Evolutionary conservation across 1,139 yeast species (phyloP), one percentile per base, ranked within the genome.

Genomic region (Taiozyma sp.): DNA sequence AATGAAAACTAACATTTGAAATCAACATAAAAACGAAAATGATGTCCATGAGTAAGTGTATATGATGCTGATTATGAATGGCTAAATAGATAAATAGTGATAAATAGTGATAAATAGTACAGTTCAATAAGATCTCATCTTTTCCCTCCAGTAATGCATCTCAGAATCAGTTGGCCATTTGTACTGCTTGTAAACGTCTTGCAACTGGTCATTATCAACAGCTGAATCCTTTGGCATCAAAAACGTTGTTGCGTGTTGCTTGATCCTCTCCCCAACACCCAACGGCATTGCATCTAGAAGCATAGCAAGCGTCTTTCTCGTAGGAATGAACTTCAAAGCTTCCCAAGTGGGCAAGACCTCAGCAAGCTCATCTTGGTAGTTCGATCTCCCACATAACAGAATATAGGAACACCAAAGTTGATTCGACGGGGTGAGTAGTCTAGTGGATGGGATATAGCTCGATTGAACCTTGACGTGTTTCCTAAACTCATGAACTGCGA

Each of bases 281-380:
- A 55, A n/a, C 72, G 83, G 59, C 6, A 79, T 63, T 6, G 68
- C 62, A 5, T 54, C 61, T 26, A 78, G 62, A 11, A 76, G 59
- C 48, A 67, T 53, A 35, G 70, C 55, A 35, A 81, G 66, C 1
- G 80, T 68, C 11, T 57, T 56, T n/a, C 61, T 58, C 26, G 68
- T 63, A 0, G 91, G 85, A 2, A 58, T 63, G 54, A 76, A 79
- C 16, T 71, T 65, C 21, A 83, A 61, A n/a, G 69, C 65, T 44
- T 79, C 81, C 83, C 90, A 79, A 79, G 83, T 76, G 39, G 74
- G 72, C 40, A 85, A 66, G 9, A 85, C 68, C 32, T 70, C 74
- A 0, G 79, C 67, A 26, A 85, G 62, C 60, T 83, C 85, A 3
- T 74, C 69, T 2, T 69, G 62, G 57, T 81, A 80, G 14, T 71